Conservation (phyloP, 352 stramenopile species). For the Pythium brassicae region DNA sequence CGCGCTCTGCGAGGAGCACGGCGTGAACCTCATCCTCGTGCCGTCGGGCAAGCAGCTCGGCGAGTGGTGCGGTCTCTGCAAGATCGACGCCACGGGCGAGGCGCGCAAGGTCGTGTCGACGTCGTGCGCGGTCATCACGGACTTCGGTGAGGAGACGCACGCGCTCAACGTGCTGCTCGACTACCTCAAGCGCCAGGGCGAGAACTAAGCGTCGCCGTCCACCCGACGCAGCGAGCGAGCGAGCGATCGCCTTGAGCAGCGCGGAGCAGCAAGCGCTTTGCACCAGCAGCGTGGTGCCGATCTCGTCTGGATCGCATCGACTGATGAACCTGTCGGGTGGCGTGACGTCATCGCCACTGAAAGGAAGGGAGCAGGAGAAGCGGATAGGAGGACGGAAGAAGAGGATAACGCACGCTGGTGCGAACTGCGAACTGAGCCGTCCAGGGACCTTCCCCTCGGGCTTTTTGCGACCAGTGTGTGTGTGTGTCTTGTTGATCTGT, state of each 20-base stretch:
- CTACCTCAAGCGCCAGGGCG: constrained; percentile 96
- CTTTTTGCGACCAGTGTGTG: constrained; percentile 26
- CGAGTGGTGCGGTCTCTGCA: constrained; percentile 99
- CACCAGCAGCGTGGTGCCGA: background rate
- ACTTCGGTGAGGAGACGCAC: constrained; percentile 99
- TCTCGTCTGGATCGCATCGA: constrained; percentile 1
- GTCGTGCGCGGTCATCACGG: constrained; percentile 98
- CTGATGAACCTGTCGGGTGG: too few relatives aligned
- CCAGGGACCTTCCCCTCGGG: constrained; percentile 31
- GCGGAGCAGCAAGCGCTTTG: constrained; percentile 9
- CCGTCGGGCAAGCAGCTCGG: constrained; percentile 96
- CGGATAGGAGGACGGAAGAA: background rate
- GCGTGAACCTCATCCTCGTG: constrained; percentile 93
- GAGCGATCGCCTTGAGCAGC: constrained; percentile 10
- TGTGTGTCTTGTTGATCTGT: background rate
- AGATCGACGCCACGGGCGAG: constrained; percentile 97
- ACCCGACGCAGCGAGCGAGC: too few relatives aligned
- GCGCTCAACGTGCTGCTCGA: constrained; percentile 97
- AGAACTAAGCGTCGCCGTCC: constrained; percentile 59
- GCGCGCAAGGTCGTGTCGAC: constrained; percentile 98
- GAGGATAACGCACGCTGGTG: constrained; percentile 1
- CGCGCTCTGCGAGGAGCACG: constrained; percentile 92
- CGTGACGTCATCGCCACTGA: too few relatives aligned
- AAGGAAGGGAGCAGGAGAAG: background rate
- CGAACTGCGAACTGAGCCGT: constrained; percentile 6